These are phyloP conservation scores for Stylosanthes scabra DNA, from an alignment of 331 rosid species.

Conservation along the genomic window DNA sequence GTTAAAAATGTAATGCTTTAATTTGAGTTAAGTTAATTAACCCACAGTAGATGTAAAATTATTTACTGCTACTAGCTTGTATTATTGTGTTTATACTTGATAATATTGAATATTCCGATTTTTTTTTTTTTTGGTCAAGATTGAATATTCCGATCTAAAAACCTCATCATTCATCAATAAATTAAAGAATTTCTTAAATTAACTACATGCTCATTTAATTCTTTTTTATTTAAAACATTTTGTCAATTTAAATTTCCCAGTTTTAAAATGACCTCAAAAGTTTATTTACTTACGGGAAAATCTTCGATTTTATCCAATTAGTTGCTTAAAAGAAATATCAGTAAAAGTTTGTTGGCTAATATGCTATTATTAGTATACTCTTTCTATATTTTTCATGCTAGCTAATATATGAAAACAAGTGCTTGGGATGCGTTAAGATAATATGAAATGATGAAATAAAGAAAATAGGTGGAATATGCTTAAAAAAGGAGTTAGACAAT, in stretches of 20 bases:
- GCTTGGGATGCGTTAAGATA: slow-evolving; percentile 6
- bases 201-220: no score
- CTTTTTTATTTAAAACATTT: not conserved
- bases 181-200: no score
- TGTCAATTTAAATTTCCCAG: not conserved
- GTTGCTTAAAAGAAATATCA: not conserved
- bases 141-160: no score
- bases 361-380: not conserved
- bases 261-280: not conserved
- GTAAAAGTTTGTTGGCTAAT: slow-evolving; percentile 4
- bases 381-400: not conserved
- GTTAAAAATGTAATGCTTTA: no score
- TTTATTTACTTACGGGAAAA: not conserved
- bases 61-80: no score
- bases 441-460: not conserved
- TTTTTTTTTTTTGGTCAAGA: no score
- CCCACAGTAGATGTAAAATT: no score
- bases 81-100: no score
- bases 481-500: not conserved
- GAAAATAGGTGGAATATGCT: slow-evolving; percentile 4
- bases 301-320: slow-evolving; percentile 9
- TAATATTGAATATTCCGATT: no score
- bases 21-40: no score
- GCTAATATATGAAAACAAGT: no score
- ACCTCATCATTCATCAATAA: no score